Evolutionary conservation across 352 stramenopile species (phyloP).

Genomic region (Globisporangium sylvaticum): DNA sequence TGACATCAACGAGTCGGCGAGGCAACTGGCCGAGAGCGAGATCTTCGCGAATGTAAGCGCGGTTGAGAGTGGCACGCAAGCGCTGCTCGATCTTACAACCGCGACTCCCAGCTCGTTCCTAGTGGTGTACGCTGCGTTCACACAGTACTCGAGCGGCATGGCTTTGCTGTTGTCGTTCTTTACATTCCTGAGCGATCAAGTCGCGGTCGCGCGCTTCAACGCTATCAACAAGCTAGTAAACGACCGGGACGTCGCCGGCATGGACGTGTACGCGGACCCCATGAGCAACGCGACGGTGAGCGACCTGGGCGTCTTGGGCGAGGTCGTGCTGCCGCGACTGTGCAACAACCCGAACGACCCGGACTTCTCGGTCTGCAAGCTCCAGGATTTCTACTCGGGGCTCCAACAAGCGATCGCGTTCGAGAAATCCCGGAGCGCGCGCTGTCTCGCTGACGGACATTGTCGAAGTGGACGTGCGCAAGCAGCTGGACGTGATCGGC

Average conservation of each 20-base stretch:
- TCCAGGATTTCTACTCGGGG: conserved; percentile 16
- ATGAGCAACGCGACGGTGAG: conserved; percentile 9
- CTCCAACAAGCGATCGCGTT: conserved; percentile 12
- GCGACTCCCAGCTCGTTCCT: not conserved
- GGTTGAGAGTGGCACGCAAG: not conserved
- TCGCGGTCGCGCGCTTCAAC: conserved; percentile 14
- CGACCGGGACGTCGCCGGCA: conserved; percentile 11
- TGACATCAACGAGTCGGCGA: not conserved
- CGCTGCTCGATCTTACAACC: not conserved
- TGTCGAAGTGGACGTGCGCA: conserved; percentile 21
- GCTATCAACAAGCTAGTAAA: conserved; percentile 14
- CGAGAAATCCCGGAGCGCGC: not conserved
- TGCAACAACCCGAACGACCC: conserved; percentile 17
- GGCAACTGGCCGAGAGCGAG: not conserved
- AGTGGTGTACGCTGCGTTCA: not conserved
- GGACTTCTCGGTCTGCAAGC: conserved; percentile 17
- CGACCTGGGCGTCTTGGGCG: conserved; percentile 12
- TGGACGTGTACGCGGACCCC: conserved; percentile 11
- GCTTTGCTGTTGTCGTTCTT: conserved; percentile 12
- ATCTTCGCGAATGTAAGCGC: not conserved
- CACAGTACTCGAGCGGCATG: conserved; percentile 42
- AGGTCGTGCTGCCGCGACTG: conserved; percentile 4
- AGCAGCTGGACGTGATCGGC: conserved; percentile 22
- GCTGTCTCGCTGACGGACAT: conserved; percentile 13
- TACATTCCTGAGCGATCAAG: conserved; percentile 17